Evolutionary conservation across 2,329 filamentous ascomycete genomes (phyloP).

Genomic region (Rachicladosporium sp.): DNA sequence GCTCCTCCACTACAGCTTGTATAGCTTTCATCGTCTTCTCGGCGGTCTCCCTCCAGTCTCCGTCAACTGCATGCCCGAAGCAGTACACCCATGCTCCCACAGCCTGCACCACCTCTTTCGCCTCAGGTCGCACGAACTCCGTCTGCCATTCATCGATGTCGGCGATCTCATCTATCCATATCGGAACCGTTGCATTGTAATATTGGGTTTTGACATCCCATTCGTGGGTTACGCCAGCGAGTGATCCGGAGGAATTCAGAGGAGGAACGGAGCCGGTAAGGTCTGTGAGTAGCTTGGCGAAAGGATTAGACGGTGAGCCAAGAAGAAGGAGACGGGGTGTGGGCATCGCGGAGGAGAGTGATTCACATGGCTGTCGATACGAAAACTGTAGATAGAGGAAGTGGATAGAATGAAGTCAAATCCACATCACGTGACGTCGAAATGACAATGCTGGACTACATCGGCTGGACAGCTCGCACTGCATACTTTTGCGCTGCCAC

Average conservation of each 20-base stretch:
- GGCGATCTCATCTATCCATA: constrained; percentile 41
- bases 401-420: too few species aligned
- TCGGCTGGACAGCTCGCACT: too few species aligned
- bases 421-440: too few species aligned
- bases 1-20: constrained; percentile 25
- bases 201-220: constrained; percentile 36
- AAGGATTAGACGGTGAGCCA: constrained; percentile 30
- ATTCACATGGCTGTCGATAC: too few species aligned
- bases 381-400: too few species aligned
- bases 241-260: constrained; percentile 26
- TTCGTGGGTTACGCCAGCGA: constrained; percentile 36
- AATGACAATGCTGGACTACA: too few species aligned
- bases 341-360: too few species aligned
- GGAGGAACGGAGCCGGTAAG: constrained; percentile 34
- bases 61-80: constrained; percentile 20
- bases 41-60: constrained; percentile 7
- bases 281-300: constrained; percentile 34
- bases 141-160: constrained; percentile 30
- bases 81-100: constrained; percentile 40
- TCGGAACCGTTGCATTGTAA: constrained; percentile 36
- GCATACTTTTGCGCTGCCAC: too few species aligned
- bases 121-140: constrained; percentile 38
- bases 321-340: constrained; percentile 36
- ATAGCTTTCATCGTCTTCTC: constrained; percentile 18
- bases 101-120: constrained; percentile 36